phyloP scores from a whole-genome alignment of 2,329 filamentous ascomycete species.

The Malbranchea zuffiana region DNA sequence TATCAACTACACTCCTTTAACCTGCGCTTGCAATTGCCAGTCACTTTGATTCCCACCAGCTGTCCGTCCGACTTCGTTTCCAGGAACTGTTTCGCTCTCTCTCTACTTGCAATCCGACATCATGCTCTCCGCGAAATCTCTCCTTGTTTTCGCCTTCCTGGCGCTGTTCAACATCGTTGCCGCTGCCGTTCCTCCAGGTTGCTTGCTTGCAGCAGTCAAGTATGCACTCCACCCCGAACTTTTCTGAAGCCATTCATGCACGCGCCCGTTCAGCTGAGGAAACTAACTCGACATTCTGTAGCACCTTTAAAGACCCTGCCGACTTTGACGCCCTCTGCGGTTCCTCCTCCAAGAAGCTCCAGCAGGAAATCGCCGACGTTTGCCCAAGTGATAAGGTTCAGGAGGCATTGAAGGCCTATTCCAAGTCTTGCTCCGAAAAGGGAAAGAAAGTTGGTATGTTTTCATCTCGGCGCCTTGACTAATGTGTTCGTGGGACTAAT shows the following conservation, averaged over 20 bases:
- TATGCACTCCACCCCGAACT: slow-evolving; percentile 21
- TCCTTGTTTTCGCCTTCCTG: slow-evolving; percentile 35
- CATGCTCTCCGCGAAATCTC: slow-evolving; percentile 38
- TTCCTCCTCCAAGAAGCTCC: slow-evolving; percentile 24
- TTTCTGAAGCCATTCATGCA: neutral
- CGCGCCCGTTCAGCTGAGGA: neutral
- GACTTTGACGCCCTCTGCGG: slow-evolving; percentile 33
- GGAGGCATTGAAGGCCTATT: slow-evolving; percentile 30
- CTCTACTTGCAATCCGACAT: slow-evolving; percentile 14
- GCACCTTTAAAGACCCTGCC: slow-evolving; percentile 20
- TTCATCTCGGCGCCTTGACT: too few species aligned
- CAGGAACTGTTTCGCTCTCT: slow-evolving; percentile 5
- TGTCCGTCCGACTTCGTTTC: neutral
- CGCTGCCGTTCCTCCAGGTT: slow-evolving; percentile 39
- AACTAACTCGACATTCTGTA: neutral
- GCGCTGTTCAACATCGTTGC: slow-evolving; percentile 35
- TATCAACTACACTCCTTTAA: too few species aligned
- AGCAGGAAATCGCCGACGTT: slow-evolving; percentile 26
- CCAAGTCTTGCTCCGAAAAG: slow-evolving; percentile 28
- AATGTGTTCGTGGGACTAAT: too few species aligned
- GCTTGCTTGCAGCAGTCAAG: slow-evolving; percentile 43
- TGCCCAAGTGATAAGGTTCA: slow-evolving; percentile 26
- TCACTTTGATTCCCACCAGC: too few species aligned
- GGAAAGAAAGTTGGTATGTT: slow-evolving; percentile 34
- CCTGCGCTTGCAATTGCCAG: too few species aligned